Evolutionary conservation across 768 basidiomycete species (phyloP), one percentile per base, ranked within the genome.

Genomic region (Rhizopogon vinicolor): DNA sequence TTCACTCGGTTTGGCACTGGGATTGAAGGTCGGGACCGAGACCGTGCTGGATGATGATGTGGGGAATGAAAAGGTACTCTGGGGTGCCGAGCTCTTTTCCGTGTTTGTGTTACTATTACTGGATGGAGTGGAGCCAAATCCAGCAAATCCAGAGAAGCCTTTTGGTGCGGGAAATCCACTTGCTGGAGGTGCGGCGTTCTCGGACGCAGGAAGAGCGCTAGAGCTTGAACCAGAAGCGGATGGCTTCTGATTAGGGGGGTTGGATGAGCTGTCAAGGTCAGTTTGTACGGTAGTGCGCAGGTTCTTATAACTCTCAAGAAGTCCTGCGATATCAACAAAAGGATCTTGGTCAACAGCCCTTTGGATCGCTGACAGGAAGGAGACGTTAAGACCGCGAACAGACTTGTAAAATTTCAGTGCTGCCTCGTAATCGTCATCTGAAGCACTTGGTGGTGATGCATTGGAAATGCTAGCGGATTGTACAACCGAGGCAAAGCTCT

Each of bases 331-430:
- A 58, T 91, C 86, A n/a, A 71, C 65, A 65, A 90, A 91, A 2
- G 89, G 85, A 68, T 91, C 88, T 14, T 78, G 72, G 48, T 86
- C 81, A 19, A 88, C 73, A 19, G 81, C 79, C 56, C 79, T 78
- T 31, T 79, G 74, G 52, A 89, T 66, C 13, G 80, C 77, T n/a
- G 78, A 72, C 22, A 87, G 65, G 57, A 91, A 74, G 2, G 86
- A 87, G 35, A 78, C 69, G 62, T 91, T 91, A 41, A 91, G 76
- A 13, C 88, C 89, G 37, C 89, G 84, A n/a, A 91, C 77, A 25
- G 83, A 80, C 41, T 73, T 80, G 71, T 83, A 89, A 64, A 85
- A 89, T 51, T 81, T 80, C 14, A 82, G 60, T 37, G 77, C 75
- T 25, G 62, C 58, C 14, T 62, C 60, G 33, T 72, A 62, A 39